phyloP scores from a whole-genome alignment of 495 filamentous ascomycete species.

The Daldinia caldariorum region DNA sequence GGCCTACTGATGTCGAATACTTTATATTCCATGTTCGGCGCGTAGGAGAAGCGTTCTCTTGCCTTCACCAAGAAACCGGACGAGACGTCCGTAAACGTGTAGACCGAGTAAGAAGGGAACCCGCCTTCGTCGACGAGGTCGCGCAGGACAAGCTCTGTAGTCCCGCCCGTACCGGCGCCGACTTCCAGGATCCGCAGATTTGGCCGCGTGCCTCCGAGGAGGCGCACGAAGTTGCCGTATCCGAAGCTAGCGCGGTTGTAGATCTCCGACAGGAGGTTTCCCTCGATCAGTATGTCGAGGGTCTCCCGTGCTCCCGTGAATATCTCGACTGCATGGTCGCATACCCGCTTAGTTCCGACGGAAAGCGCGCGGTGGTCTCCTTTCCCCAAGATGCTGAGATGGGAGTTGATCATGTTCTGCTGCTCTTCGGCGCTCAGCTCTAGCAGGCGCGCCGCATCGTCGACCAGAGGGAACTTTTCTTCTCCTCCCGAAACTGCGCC shows the following conservation, averaged over 20 bases:
- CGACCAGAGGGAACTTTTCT: constrained; percentile 32
- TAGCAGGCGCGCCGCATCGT: not conserved
- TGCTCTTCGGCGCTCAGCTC: not conserved
- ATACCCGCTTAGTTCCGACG: constrained; percentile 43
- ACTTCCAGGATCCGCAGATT: constrained; percentile 48
- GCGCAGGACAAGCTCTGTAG: not conserved
- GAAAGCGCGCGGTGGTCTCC: constrained; percentile 30
- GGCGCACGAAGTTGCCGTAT: constrained; percentile 38
- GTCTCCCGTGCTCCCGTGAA: constrained; percentile 25
- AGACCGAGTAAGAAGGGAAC: not conserved
- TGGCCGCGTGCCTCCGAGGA: constrained; percentile 43
- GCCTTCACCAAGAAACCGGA: not conserved
- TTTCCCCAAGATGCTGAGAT: constrained; percentile 32
- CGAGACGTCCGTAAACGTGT: not conserved
- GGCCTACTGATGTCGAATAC: constrained; percentile 45
- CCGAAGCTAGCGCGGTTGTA: constrained; percentile 47
- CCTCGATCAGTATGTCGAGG: constrained; percentile 49
- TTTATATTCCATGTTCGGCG: not conserved
- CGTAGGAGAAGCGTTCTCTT: constrained; percentile 1
- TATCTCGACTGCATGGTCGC: constrained; percentile 40
- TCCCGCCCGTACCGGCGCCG: constrained; percentile 49
- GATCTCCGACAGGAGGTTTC: constrained; percentile 45
- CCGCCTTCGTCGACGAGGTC: not conserved
- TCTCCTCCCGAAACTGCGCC: constrained; percentile 20
- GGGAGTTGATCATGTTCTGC: not conserved